These are phyloP conservation scores for Brettanomyces custersianus DNA, from an alignment of 805 yeast genomes.

Conservation along the genomic window DNA sequence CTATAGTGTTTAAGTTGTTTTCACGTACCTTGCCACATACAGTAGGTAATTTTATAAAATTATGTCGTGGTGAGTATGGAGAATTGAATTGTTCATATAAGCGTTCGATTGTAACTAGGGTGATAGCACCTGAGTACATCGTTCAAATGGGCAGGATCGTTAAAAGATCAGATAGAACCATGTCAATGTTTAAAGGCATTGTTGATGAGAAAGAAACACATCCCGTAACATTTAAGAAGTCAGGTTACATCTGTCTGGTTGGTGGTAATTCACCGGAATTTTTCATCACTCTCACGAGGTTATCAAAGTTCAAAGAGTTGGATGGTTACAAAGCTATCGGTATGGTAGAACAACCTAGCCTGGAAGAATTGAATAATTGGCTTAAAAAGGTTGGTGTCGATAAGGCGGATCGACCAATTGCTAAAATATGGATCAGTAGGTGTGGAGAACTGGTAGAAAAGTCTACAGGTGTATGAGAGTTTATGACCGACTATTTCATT, in stretches of 20 bases:
- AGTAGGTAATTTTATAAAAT: not conserved
- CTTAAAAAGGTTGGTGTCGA: slow-evolving; percentile 11
- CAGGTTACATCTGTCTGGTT: slow-evolving; percentile 15
- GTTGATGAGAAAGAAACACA: slow-evolving; percentile 8
- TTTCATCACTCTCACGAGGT: slow-evolving; percentile 15
- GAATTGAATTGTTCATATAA: slow-evolving; percentile 8
- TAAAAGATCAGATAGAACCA: slow-evolving; percentile 6
- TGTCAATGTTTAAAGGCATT: not conserved
- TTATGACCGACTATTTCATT: slow-evolving; percentile 41
- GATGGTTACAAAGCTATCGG: slow-evolving; percentile 17
- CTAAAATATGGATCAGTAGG: slow-evolving; percentile 10
- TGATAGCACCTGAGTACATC: slow-evolving; percentile 21
- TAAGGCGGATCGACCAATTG: slow-evolving; percentile 10
- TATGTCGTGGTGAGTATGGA: not conserved
- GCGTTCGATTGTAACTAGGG: slow-evolving; percentile 13
- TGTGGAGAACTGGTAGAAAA: slow-evolving; percentile 15
- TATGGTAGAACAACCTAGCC: slow-evolving; percentile 12
- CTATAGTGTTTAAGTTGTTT: slow-evolving; percentile 4
- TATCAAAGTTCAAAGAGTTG: slow-evolving; percentile 8
- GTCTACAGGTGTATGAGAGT: slow-evolving; percentile 29
- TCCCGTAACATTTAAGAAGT: slow-evolving; percentile 1
- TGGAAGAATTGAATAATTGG: slow-evolving; percentile 1
- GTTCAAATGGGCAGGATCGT: slow-evolving; percentile 15
- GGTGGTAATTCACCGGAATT: slow-evolving; percentile 11
- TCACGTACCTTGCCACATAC: slow-evolving; percentile 3